Evolutionary conservation across 345 rosid species (phyloP), one percentile per base, ranked within the genome.

Genomic region (Populus tremula): DNA sequence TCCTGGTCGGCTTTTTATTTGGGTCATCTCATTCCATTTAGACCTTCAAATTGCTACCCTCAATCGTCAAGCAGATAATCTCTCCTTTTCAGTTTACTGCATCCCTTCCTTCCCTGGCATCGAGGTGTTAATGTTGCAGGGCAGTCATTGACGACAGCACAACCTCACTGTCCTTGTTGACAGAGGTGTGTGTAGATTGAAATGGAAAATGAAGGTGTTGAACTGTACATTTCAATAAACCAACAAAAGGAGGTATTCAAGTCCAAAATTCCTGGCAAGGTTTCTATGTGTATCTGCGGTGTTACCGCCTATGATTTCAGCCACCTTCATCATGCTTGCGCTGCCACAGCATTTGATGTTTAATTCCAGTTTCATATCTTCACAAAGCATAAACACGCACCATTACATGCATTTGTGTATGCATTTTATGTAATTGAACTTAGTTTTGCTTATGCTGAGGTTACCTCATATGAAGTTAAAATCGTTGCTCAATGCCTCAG

Each of bases 241-340:
- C 90, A 88, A 20, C 86, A 80, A 77, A 86, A 91, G 72, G 94
- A 93, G 85, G 79, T 81, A 0, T 81, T 93, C 77, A 77, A 59
- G 72, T 87, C 94, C 8, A 71, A 74, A 49, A 87, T 6, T 61
- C 89, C 86, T 0, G 93, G 92, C 0, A 92, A 89, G 72, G 89
- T 91, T 53, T 77, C 90, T 81, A 86, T 93, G 89, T 92, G 92
- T 36, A 93, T 92, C 71, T 95, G 99, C 29, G 97, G 99, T 13
- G 90, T 95, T 61, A 93, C 99, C 0, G 89, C 98, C 45, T 92
- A 95, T 76, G 93, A 91, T 77, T 84, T 86, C 87, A 93, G 99
- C 86, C 97, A 93, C 82, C 84, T 95, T 38, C 96, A 94, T 41
- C 99, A 93, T 77, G 99, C 93, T 45, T 96, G 98, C 36, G 96